A percentile compares a stretch with the other conserved stretches of the same genome.
Evolutionary conservation across 2,329 filamentous ascomycete species (phyloP).

Genomic region (Nothophoma quercina): DNA sequence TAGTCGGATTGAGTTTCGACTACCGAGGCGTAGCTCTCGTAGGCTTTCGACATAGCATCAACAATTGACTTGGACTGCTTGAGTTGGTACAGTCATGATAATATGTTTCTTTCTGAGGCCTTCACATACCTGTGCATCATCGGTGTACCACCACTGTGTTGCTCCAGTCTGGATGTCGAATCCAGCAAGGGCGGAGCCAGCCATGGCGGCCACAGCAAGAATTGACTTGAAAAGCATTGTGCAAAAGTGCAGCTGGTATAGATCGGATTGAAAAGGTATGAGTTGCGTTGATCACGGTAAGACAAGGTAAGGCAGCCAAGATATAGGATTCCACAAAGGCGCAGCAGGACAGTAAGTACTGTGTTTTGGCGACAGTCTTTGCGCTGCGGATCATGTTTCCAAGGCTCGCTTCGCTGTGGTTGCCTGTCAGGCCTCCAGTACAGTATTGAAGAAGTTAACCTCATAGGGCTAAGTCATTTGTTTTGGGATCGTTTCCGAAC

Average conservation of each 20-base stretch:
- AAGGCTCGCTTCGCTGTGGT: constrained; percentile 9
- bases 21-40: constrained; percentile 3
- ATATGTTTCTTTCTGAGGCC: not conserved
- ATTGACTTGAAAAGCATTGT: constrained; percentile 2
- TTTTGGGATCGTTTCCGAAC: constrained; percentile 5
- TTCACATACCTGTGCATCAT: constrained; percentile 9
- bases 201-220: not conserved
- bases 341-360: constrained; percentile 2
- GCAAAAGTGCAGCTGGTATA: not conserved
- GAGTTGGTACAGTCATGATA: not conserved
- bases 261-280: not conserved
- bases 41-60: constrained; percentile 10
- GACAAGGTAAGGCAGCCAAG: not conserved
- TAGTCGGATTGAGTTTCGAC: constrained; percentile 2
- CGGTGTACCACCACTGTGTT: constrained; percentile 3
- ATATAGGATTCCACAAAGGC: not conserved
- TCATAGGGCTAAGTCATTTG: not conserved
- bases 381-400: constrained; percentile 1
- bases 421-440: constrained; percentile 20
- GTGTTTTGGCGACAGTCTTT: constrained; percentile 7
- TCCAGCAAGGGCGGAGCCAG: constrained; percentile 3
- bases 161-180: constrained; percentile 14
- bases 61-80: constrained; percentile 7
- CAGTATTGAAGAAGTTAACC: constrained; percentile 14
- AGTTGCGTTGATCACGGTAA: not conserved